Evolutionary conservation across 192 early-diverging fungal genomes (phyloP), one percentile per base, ranked within the genome.

Genomic region (Kickxella alabastrina): DNA sequence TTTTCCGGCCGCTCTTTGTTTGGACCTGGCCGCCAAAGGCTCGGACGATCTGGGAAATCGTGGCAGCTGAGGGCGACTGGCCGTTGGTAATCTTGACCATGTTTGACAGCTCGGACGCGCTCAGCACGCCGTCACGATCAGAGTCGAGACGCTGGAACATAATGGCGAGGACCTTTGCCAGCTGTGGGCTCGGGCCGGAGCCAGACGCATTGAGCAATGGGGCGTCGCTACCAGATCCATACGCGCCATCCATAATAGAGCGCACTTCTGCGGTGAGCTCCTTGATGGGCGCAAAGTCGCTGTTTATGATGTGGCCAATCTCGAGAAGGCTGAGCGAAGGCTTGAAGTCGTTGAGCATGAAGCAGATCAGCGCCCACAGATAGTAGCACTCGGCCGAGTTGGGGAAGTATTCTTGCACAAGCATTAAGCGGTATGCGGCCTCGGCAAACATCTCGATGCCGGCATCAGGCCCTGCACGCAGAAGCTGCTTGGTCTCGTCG

Each of bases 281-380:
- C 3, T 47, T 52, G 39, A 66, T 44, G 6, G 75, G 75, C 7
- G n/a, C 43, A 56, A 67, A 67, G 3, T 43, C 44, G 25, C 29
- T 23, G 47, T 71, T 55, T 19, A 77, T 52, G 14, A 10, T 41
- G 5, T 57, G 45, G 22, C 68, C 68, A 50, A 77, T 71, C 23
- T 39, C 48, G 15, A 71, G 29, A n/a, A 77, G 46, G 4, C 54
- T 32, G 9, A 67, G 55, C 26, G 75, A 53, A 7, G 62, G 59
- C 34, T 40, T 50, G 36, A 77, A 70, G 18, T 58, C 51, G 22
- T 67, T 71, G 38, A 57, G 62, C 68, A 67, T 63, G 26, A 46
- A 77, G 60, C 75, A 77, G 21, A 77, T 56, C 44, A 77, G 57
- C 4, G 63, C 75, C 68, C 58, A 71, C 52, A 77, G 49, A 26